Evolutionary conservation across 2,329 filamentous ascomycete species (phyloP).

Genomic region (Claviceps sp.): DNA sequence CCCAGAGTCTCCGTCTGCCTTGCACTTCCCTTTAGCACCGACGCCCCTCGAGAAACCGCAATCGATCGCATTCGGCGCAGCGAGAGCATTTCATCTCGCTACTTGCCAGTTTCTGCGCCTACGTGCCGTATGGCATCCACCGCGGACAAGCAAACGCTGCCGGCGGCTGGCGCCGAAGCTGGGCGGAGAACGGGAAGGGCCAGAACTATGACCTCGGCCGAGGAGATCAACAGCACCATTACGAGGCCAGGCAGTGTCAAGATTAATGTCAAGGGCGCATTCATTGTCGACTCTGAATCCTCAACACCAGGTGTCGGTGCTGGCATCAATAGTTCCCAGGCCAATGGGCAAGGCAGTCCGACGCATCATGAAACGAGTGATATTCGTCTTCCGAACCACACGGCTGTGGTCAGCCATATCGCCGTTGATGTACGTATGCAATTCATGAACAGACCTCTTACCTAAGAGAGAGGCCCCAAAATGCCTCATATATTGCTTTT

Average conservation of each 20-base stretch:
- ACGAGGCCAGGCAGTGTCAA: constrained; percentile 59
- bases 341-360: constrained; percentile 32
- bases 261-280: constrained; percentile 94
- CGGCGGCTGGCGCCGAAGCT: not conserved
- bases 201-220: constrained; percentile 31
- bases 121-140: constrained; percentile 6
- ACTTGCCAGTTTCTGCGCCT: not conserved
- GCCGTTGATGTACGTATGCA: constrained; percentile 71
- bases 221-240: constrained; percentile 46
- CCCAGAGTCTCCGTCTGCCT: not conserved
- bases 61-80: not conserved
- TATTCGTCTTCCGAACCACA: constrained; percentile 93
- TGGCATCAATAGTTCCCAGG: constrained; percentile 11
- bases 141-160: constrained; percentile 4
- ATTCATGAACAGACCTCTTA: too few species aligned
- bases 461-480: too few species aligned
- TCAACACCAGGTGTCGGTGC: constrained; percentile 32
- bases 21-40: not conserved
- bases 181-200: not conserved
- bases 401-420: constrained; percentile 87
- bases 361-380: constrained; percentile 65
- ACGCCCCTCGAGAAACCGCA: not conserved
- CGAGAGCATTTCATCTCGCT: not conserved
- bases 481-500: not conserved
- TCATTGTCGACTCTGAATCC: constrained; percentile 79